Evolutionary conservation across 768 basidiomycete genomes (phyloP).

Genomic region (Amanita fuliginea): DNA sequence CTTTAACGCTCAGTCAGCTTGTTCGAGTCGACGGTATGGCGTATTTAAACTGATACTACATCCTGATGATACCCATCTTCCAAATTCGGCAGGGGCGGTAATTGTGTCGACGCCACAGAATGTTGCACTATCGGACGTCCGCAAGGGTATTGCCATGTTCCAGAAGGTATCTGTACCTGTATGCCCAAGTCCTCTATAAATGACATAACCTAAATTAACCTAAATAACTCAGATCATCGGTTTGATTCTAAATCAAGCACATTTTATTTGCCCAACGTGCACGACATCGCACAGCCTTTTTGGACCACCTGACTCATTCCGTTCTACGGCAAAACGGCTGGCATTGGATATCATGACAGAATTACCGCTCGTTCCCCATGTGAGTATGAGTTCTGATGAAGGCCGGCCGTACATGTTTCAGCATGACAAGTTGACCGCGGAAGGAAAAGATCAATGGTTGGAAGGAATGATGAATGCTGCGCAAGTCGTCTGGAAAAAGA

Average conservation of each 20-base stretch:
- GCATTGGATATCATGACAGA: conserved; percentile 62
- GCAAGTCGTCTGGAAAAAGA: conserved; percentile 2
- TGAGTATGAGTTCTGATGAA: conserved; percentile 62
- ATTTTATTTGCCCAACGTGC: conserved; percentile 73
- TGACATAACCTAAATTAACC: conserved; percentile 1
- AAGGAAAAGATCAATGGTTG: conserved; percentile 1
- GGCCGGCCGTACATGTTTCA: conserved; percentile 44
- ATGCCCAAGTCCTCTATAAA: conserved; percentile 15
- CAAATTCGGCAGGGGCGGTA: conserved; percentile 58
- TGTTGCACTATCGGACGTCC: conserved; percentile 82
- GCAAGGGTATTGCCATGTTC: conserved; percentile 91
- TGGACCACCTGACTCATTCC: conserved; percentile 60
- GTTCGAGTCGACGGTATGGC: conserved; percentile 70
- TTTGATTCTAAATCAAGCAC: conserved; percentile 78
- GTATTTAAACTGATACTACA: neutral
- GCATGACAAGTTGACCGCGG: neutral
- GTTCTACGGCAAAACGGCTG: conserved; percentile 43
- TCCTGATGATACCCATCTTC: neutral
- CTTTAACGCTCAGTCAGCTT: conserved; percentile 82
- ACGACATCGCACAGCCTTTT: conserved; percentile 31
- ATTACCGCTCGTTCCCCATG: conserved; percentile 66
- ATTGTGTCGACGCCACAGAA: conserved; percentile 96
- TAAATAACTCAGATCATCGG: conserved; percentile 58
- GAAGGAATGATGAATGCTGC: conserved; percentile 2
- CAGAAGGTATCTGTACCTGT: conserved; percentile 83